Base-by-base conservation (phyloP, 257 asterid genomes). In the Avicennia marina region DNA sequence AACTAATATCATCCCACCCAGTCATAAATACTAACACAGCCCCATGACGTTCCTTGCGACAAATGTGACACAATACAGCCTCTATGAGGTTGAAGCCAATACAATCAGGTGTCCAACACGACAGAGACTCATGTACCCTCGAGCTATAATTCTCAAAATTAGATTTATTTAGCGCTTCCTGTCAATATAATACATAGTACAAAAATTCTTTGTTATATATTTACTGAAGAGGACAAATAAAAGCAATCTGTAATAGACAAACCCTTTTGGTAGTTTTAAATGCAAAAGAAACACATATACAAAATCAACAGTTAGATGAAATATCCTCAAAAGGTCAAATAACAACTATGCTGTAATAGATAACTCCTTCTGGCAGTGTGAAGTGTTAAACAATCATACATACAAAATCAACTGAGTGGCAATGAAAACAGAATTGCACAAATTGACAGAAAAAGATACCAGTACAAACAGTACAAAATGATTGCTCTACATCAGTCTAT, bases 1-100 rank as follows among this genome's bases (percentile, higher is more conserved):
- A 88, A 75, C 97, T 91, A 58, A 91, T 91, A 75, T 91, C 98
- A 68, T 91, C 98, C 97, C 98, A 91, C 25, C 98, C 98, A n/a
- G 98, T 91, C 97, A 91, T 80, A 67, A 91, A 91, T 66, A 88
- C 98, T 71, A 91, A 71, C 53, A 88, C 94, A 46, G 86, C 96
- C 42, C 98, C 98, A 32, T 90, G 75, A 21, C 97, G 83, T 69
- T 91, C 98, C 86, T 91, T 91, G 65, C 97, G 89, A 72, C 97
- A 83, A 70, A 88, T 91, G 61, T 91, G 90, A 59, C 96, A 91
- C 49, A 91, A 71, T 43, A 88, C 91, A 53, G 97, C 95, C 85
- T 91, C 98, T 62, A 88, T 80, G 75, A 91, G 95, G 78, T 91
- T 91, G 77, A 91, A 88, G 53, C 98, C 98, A 69, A 82, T 78